Evolutionary conservation across 2,329 filamentous ascomycete species (phyloP).

Genomic region (Huntiella moniliformis): DNA sequence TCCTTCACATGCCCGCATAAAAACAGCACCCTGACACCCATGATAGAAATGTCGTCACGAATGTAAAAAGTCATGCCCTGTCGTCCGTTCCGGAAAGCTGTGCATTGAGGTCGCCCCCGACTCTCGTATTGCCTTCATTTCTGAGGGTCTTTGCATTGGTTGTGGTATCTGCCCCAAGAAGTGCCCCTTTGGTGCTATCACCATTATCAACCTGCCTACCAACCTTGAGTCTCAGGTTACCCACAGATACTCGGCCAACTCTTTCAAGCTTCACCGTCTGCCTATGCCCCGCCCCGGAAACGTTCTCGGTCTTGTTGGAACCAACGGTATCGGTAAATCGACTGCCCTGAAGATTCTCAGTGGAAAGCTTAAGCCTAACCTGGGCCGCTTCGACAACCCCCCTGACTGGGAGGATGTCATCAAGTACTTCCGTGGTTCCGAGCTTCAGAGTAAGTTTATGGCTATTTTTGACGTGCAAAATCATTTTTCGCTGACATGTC

Average conservation of each 20-base stretch:
- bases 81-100: constrained; percentile 91
- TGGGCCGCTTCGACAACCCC: constrained; percentile 87
- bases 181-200: constrained; percentile 95
- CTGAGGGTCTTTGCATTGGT: constrained; percentile 86
- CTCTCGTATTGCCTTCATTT: constrained; percentile 95
- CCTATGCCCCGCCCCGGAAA: constrained; percentile 92
- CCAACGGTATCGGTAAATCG: constrained; percentile 99
- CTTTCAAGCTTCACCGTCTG: constrained; percentile 95
- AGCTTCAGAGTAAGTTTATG: constrained; percentile 63
- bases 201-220: constrained; percentile 99
- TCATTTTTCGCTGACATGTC: constrained; percentile 1
- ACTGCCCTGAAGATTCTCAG: constrained; percentile 98
- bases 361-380: constrained; percentile 94
- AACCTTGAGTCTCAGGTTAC: constrained; percentile 97
- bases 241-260: constrained; percentile 97
- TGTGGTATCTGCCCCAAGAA: constrained; percentile 99
- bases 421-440: constrained; percentile 94
- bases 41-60: constrained; percentile 89
- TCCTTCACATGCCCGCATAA: constrained; percentile 12
- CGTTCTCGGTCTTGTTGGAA: constrained; percentile 89
- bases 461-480: no score
- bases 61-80: constrained; percentile 96
- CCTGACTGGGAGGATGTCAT: constrained; percentile 99
- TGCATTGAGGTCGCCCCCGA: constrained; percentile 84
- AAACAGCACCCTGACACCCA: constrained; percentile 5